Conservation (phyloP, 2,329 filamentous ascomycete species). For the Cadophora sp. region DNA sequence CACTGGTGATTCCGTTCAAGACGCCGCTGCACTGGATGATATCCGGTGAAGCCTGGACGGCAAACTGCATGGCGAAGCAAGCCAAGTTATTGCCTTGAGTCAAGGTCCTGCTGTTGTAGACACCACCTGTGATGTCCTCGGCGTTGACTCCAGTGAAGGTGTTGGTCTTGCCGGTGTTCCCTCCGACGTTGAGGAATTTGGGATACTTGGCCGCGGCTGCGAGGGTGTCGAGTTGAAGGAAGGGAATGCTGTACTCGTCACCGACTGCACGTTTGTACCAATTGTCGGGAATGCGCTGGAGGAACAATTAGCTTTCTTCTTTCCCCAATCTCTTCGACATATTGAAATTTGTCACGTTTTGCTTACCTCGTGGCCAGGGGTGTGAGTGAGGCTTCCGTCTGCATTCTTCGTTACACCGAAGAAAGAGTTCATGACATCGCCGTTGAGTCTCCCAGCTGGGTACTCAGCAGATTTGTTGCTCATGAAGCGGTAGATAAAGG, state of each 20-base stretch:
- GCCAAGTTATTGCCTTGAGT: conserved; percentile 56
- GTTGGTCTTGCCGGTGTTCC: conserved; percentile 58
- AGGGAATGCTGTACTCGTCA: conserved; percentile 50
- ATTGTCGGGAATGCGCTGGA: conserved; percentile 38
- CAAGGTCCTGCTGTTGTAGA: conserved; percentile 52
- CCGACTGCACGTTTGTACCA: conserved; percentile 40
- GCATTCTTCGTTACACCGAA: conserved; percentile 25
- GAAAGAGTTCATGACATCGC: conserved; percentile 43
- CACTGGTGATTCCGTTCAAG: not conserved
- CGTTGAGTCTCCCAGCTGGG: conserved; percentile 48
- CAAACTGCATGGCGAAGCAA: conserved; percentile 52
- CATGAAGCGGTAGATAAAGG: conserved; percentile 38
- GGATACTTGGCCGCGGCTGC: conserved; percentile 50
- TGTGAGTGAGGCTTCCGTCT: conserved; percentile 8
- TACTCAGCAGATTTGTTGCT: conserved; percentile 38
- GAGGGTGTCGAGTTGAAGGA: conserved; percentile 49
- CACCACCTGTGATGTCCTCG: conserved; percentile 51
- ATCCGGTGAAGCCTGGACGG: conserved; percentile 52
- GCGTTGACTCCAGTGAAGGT: conserved; percentile 56
- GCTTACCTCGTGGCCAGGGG: conserved; percentile 6
- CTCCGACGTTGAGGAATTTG: conserved; percentile 55
- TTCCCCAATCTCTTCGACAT: conserved; percentile 27
- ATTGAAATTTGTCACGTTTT: conserved; percentile 33
- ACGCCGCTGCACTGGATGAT: conserved; percentile 43
- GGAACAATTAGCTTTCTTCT: not conserved